Evolutionary conservation across 108 stramenopile genomes (phyloP).

Genomic region (Cyclotella sp.): DNA sequence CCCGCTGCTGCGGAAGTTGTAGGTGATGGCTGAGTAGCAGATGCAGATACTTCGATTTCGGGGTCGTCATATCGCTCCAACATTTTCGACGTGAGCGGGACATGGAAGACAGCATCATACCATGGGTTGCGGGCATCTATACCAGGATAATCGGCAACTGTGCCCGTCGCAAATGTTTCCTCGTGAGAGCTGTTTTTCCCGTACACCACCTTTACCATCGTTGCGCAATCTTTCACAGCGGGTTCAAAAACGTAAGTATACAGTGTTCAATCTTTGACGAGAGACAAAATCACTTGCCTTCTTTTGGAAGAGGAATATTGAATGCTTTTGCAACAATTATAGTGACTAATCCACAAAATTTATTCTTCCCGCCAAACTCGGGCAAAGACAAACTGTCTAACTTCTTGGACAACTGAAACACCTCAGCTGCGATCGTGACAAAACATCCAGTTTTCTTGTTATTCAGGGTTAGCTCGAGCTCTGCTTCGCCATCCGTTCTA

Average conservation of each 20-base stretch:
- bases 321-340: constrained; percentile 61
- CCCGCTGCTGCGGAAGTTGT: background rate
- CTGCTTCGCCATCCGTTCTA: constrained; percentile 24
- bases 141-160: constrained; percentile 57
- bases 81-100: constrained; percentile 30
- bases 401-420: constrained; percentile 29
- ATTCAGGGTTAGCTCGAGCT: constrained; percentile 43
- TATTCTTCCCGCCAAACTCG: constrained; percentile 19
- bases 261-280: background rate
- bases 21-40: background rate
- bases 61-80: constrained; percentile 22
- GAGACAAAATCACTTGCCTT: constrained; percentile 1
- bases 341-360: constrained; percentile 58
- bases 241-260: background rate
- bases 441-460: constrained; percentile 52
- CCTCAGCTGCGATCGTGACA: constrained; percentile 57
- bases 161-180: constrained; percentile 34
- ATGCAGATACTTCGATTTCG: constrained; percentile 25
- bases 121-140: constrained; percentile 63
- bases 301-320: constrained; percentile 53
- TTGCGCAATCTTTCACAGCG: constrained; percentile 30
- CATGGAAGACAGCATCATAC: constrained; percentile 45
- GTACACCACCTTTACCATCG: constrained; percentile 62
- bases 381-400: constrained; percentile 27
- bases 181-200: constrained; percentile 27